phyloP scores from a whole-genome alignment of 2,329 filamentous ascomycete species.

The Aspergillus persii region DNA sequence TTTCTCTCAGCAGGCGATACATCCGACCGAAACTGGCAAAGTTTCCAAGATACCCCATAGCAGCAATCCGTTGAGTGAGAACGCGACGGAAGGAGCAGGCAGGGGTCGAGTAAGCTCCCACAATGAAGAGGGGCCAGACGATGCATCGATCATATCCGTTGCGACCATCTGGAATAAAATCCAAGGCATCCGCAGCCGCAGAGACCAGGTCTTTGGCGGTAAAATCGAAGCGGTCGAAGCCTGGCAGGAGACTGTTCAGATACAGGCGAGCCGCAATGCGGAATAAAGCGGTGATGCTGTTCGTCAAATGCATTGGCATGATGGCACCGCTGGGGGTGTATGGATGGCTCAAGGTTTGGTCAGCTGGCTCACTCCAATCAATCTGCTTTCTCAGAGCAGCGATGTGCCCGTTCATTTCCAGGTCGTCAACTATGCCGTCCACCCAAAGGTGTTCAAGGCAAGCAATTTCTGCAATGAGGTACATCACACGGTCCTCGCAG shows the following conservation, averaged over 20 bases:
- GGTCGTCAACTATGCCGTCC: conserved; percentile 69
- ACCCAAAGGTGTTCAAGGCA: conserved; percentile 86
- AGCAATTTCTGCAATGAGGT: conserved; percentile 93
- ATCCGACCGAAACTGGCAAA: conserved; percentile 85
- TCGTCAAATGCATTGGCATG: conserved; percentile 75
- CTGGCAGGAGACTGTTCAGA: conserved; percentile 86
- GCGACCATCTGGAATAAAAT: conserved; percentile 75
- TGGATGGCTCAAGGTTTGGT: conserved; percentile 55
- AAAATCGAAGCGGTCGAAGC: conserved; percentile 70
- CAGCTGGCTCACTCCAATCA: conserved; percentile 66
- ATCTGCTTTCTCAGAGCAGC: conserved; percentile 82
- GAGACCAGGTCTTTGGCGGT: conserved; percentile 74
- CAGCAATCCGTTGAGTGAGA: conserved; percentile 69
- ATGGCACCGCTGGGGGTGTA: conserved; percentile 65
- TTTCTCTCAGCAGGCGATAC: conserved; percentile 71
- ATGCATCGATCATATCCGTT: conserved; percentile 85
- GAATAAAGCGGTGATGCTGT: conserved; percentile 87
- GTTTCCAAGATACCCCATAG: conserved; percentile 72
- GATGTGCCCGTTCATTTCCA: conserved; percentile 81
- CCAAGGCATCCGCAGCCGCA: conserved; percentile 71
- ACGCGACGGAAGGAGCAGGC: conserved; percentile 72
- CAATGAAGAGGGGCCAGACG: conserved; percentile 88
- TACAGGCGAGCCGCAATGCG: conserved; percentile 89
- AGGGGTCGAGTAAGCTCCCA: conserved; percentile 72
- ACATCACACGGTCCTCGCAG: conserved; percentile 96